Percentiles rank a stretch among this genome's conserved stretches.
These are phyloP conservation scores for Botrytis pseudocinerea DNA, from an alignment of 2,329 filamentous ascomycete genomes.

Conservation along the genomic window DNA sequence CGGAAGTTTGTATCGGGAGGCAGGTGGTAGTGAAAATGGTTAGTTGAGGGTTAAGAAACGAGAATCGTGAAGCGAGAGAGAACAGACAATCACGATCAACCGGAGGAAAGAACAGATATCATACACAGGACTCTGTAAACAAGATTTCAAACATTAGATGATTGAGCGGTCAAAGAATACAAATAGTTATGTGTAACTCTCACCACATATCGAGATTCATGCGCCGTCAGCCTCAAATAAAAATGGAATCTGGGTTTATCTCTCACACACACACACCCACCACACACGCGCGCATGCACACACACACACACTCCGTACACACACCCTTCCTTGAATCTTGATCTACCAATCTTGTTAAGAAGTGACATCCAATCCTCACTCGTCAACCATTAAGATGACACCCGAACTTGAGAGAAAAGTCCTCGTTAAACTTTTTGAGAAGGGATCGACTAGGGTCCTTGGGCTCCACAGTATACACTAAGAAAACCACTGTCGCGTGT, in stretches of 20 bases:
- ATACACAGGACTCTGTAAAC: not conserved
- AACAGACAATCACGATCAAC: not conserved
- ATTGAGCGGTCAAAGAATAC: constrained; percentile 18
- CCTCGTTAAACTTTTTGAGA: not conserved
- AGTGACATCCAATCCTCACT: not conserved
- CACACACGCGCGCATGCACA: too few relatives aligned
- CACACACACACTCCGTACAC: not conserved
- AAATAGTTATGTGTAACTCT: constrained; percentile 8
- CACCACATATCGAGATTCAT: not conserved
- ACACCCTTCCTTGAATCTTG: not conserved
- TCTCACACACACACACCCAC: not conserved
- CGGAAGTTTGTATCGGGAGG: constrained; percentile 10
- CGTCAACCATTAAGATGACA: not conserved
- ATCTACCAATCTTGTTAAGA: constrained; percentile 9
- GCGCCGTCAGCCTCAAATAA: constrained; percentile 9
- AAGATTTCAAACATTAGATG: not conserved
- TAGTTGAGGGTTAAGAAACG: not conserved
- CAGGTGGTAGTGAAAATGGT: not conserved
- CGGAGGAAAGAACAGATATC: not conserved
- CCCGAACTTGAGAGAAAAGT: not conserved
- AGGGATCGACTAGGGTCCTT: constrained; percentile 5
- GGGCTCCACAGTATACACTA: not conserved
- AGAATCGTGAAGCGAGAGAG: not conserved
- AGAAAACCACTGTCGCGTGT: constrained; percentile 12
- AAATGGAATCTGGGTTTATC: not conserved